Evolutionary conservation across 176 grass and related monocot genomes (phyloP).

Genomic region (Hordeum marinum): DNA sequence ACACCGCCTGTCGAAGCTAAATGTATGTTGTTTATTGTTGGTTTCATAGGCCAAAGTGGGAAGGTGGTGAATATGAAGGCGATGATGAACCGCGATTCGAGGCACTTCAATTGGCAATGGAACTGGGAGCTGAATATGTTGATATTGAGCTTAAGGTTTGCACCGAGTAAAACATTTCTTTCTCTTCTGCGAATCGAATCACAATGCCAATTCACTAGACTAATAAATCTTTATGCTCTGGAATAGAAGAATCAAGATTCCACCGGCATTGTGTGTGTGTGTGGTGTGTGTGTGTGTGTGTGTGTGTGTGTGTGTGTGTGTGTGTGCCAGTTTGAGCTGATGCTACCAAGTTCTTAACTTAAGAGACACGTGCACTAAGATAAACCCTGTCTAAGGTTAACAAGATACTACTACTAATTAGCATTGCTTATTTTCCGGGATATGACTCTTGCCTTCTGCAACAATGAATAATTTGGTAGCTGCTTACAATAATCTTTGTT

Average conservation of each 20-base stretch:
- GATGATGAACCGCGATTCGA: slow-evolving; percentile 66
- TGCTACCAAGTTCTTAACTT: neutral
- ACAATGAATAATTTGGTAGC: neutral
- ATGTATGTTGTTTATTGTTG: neutral
- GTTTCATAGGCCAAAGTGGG: slow-evolving; percentile 79
- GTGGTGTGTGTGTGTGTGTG: neutral
- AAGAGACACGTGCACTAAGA: neutral
- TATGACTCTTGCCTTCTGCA: neutral
- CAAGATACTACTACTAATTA: neutral
- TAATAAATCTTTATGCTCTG: neutral
- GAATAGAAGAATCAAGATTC: neutral
- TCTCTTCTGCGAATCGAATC: neutral
- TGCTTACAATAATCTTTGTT: neutral
- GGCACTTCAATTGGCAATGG: slow-evolving; percentile 66
- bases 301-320: neutral
- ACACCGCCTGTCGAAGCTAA: neutral
- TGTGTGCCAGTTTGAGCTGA: neutral
- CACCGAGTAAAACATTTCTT: neutral
- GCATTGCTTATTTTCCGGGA: neutral
- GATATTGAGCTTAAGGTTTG: slow-evolving; percentile 93
- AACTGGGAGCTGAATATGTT: slow-evolving; percentile 89
- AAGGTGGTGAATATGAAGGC: slow-evolving; percentile 90
- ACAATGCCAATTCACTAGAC: neutral
- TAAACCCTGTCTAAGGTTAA: neutral
- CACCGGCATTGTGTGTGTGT: neutral